Percentiles rank a stretch among this genome's conserved stretches.
phyloP scores from a whole-genome alignment of 2,329 filamentous ascomycete genomes.

The Stagonosporopsis cucurbitacearum region DNA sequence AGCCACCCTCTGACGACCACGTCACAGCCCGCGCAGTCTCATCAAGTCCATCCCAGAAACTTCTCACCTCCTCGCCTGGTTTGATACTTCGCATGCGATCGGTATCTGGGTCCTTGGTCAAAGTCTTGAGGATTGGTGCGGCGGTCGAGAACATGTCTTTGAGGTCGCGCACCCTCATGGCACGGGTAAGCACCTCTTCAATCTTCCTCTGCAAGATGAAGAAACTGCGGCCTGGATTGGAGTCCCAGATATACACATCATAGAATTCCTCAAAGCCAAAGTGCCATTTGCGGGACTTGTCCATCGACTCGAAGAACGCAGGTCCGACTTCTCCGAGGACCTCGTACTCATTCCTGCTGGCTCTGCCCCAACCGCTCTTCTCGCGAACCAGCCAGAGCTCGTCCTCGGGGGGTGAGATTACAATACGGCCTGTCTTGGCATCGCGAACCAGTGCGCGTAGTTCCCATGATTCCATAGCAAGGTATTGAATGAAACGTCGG shows the following conservation, averaged over 20 bases:
- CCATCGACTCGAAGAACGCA: slow-evolving; percentile 52
- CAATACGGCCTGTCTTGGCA: slow-evolving; percentile 48
- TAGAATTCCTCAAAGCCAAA: slow-evolving; percentile 54
- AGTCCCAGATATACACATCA: slow-evolving; percentile 53
- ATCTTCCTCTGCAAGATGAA: slow-evolving; percentile 40
- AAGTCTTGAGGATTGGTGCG: slow-evolving; percentile 47
- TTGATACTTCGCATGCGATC: slow-evolving; percentile 47
- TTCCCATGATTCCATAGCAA: slow-evolving; percentile 48
- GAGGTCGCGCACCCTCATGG: slow-evolving; percentile 39
- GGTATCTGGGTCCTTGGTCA: slow-evolving; percentile 46
- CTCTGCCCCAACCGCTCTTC: slow-evolving; percentile 50
- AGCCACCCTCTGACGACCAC: slow-evolving; percentile 14
- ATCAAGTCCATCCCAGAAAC: slow-evolving; percentile 45
- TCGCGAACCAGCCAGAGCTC: slow-evolving; percentile 50
- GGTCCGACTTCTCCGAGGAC: slow-evolving; percentile 45
- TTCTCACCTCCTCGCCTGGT: slow-evolving; percentile 42
- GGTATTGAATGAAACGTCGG: slow-evolving; percentile 53
- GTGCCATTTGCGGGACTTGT: slow-evolving; percentile 45
- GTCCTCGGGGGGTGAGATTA: slow-evolving; percentile 48
- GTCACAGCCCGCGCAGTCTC: slow-evolving; percentile 18
- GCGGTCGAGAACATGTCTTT: slow-evolving; percentile 44
- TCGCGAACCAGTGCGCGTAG: slow-evolving; percentile 53
- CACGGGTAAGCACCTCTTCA: slow-evolving; percentile 47
- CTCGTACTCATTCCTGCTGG: slow-evolving; percentile 49
- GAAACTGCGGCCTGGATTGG: slow-evolving; percentile 42